Conservation (phyloP, 306 rosid species). For the Castanea crenata region DNA sequence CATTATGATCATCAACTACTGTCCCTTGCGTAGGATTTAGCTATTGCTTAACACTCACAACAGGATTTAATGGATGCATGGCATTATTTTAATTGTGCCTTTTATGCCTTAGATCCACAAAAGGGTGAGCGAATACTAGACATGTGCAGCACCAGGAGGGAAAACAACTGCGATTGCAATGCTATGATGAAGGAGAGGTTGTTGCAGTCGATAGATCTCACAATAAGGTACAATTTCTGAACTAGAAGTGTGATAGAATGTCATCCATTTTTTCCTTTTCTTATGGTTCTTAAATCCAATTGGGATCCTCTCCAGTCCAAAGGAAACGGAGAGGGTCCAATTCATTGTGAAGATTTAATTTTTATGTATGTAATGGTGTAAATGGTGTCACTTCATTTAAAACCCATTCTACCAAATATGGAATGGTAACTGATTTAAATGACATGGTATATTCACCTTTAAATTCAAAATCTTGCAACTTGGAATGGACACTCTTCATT, state of each 20-base stretch:
- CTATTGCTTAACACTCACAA: not conserved
- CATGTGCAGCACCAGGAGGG: slow-evolving; percentile 99
- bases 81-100: slow-evolving; percentile 9
- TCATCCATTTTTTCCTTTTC: slow-evolving; percentile 11
- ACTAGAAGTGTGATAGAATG: slow-evolving; percentile 13
- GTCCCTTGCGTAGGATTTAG: not conserved
- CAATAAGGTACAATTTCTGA: slow-evolving; percentile 68
- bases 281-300: not conserved
- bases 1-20: not conserved
- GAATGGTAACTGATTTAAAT: too few species aligned
- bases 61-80: not conserved
- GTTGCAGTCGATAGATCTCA: slow-evolving; percentile 93
- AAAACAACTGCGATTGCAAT: slow-evolving; percentile 95
- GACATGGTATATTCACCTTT: too few species aligned
- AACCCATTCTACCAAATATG: too few species aligned
- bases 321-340: too few species aligned
- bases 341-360: too few species aligned
- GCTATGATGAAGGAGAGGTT: slow-evolving; percentile 89
- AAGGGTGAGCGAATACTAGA: slow-evolving; percentile 83
- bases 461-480: too few species aligned
- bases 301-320: too few species aligned
- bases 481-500: too few species aligned
- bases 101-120: slow-evolving; percentile 67
- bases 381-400: too few species aligned
- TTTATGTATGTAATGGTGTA: too few species aligned